Conservation (phyloP, 495 filamentous ascomycete genomes). For the Endocarpon pusillum region DNA sequence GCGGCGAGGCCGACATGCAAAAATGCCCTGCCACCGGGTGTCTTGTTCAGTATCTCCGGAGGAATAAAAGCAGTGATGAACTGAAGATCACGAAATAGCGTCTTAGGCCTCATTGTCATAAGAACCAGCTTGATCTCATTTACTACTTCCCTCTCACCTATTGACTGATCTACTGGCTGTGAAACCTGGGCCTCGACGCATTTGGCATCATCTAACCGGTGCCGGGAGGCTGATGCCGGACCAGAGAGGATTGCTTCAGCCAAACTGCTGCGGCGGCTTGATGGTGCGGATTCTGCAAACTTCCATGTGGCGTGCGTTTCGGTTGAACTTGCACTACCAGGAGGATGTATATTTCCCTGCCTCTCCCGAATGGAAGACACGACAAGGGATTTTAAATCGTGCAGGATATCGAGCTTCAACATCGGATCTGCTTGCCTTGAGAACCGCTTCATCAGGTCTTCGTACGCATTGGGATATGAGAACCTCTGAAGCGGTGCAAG, state of each 20-base stretch:
- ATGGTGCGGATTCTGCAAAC: constrained; percentile 17
- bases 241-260: neutral
- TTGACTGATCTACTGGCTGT: constrained; percentile 25
- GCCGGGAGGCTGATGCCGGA: neutral
- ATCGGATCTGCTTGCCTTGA: constrained; percentile 81
- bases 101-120: constrained; percentile 63
- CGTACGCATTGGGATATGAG: constrained; percentile 58
- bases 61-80: constrained; percentile 90
- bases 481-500: constrained; percentile 30
- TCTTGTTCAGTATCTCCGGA: constrained; percentile 61
- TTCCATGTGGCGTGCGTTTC: constrained; percentile 21
- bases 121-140: constrained; percentile 67
- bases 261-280: constrained; percentile 3
- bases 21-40: constrained; percentile 78
- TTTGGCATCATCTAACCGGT: no score
- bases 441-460: constrained; percentile 66
- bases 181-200: constrained; percentile 7
- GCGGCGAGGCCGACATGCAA: constrained; percentile 86
- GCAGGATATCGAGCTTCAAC: constrained; percentile 67
- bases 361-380: constrained; percentile 51
- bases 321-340: no score
- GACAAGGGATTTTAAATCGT: constrained; percentile 67
- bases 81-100: constrained; percentile 87
- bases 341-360: no score
- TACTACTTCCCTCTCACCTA: constrained; percentile 45